phyloP scores from a whole-genome alignment of 768 basidiomycete species.

The Nevesoporus exiguus region DNA sequence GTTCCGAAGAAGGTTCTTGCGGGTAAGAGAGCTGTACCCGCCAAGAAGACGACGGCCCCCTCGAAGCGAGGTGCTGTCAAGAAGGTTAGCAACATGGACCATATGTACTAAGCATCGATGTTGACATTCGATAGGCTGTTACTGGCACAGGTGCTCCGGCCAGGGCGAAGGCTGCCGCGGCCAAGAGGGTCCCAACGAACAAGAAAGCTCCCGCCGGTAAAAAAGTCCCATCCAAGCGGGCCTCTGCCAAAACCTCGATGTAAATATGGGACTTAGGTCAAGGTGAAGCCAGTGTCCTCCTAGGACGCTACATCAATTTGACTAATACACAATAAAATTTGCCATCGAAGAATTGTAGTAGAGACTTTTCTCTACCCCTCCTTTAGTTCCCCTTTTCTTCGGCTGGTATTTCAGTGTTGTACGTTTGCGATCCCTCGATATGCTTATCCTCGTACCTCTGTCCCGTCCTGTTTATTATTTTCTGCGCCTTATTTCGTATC shows the following conservation, averaged over 20 bases:
- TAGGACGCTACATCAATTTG: not conserved
- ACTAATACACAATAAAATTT: not conserved
- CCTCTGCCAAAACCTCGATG: conserved; percentile 17
- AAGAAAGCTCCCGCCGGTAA: conserved; percentile 26
- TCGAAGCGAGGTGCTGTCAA: conserved; percentile 56
- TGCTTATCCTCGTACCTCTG: conserved; percentile 18
- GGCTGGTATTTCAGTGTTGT: conserved; percentile 21
- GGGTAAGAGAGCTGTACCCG: conserved; percentile 29
- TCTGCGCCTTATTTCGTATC: conserved; percentile 28
- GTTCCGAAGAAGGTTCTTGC: conserved; percentile 34
- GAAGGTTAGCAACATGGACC: conserved; percentile 44
- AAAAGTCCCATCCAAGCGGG: conserved; percentile 23
- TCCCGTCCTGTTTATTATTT: conserved; percentile 19
- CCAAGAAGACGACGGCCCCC: conserved; percentile 40
- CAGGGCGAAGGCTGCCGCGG: conserved; percentile 29
- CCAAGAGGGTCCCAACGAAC: conserved; percentile 32
- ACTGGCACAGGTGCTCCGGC: conserved; percentile 46
- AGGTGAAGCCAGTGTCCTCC: not conserved
- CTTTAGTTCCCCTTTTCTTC: conserved; percentile 5
- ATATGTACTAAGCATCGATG: not conserved
- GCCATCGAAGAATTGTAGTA: not conserved
- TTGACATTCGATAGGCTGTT: conserved; percentile 39
- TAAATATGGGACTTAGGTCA: conserved; percentile 5
- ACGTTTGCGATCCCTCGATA: conserved; percentile 29
- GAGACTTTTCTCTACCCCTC: not conserved